Evolutionary conservation across 2,329 filamentous ascomycete genomes (phyloP).

Genomic region (Torrubiellomyces zombiae): DNA sequence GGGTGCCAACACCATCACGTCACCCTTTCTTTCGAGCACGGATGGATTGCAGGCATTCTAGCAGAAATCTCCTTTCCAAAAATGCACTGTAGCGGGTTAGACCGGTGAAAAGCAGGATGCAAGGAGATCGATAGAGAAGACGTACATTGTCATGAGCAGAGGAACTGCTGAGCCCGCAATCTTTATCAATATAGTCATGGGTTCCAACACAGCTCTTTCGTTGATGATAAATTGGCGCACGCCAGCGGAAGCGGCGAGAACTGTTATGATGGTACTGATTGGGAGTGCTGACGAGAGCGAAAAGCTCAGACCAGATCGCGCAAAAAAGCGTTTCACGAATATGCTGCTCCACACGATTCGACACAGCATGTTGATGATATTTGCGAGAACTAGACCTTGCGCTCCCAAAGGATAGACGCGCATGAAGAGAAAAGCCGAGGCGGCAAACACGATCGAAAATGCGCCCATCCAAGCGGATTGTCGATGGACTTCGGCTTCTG

Average conservation of each 20-base stretch:
- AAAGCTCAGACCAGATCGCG: constrained; percentile 19
- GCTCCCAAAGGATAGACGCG: constrained; percentile 55
- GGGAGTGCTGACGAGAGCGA: constrained; percentile 13
- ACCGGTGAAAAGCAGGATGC: constrained; percentile 10
- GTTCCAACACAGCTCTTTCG: constrained; percentile 10
- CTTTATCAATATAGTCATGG: constrained; percentile 23
- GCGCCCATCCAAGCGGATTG: constrained; percentile 74
- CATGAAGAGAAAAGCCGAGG: constrained; percentile 60
- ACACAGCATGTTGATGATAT: constrained; percentile 76
- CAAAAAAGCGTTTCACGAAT: constrained; percentile 57
- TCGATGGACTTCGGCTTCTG: constrained; percentile 51
- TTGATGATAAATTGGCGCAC: constrained; percentile 11
- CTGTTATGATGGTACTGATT: constrained; percentile 9
- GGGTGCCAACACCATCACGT: too few species aligned
- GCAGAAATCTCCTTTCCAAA: constrained; percentile 36
- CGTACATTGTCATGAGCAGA: constrained; percentile 44
- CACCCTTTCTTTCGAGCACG: constrained; percentile 14
- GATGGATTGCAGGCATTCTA: constrained; percentile 30
- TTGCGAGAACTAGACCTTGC: constrained; percentile 67
- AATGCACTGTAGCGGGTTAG: constrained; percentile 24
- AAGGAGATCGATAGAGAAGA: constrained; percentile 10
- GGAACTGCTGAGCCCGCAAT: constrained; percentile 31
- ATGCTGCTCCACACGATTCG: constrained; percentile 63
- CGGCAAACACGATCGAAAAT: constrained; percentile 64
- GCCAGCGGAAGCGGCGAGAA: constrained; percentile 11